Evolutionary conservation across 371 early-diverging fungal species (phyloP), one percentile per base, ranked within the genome.

Genomic region (Mucor irregularis): DNA sequence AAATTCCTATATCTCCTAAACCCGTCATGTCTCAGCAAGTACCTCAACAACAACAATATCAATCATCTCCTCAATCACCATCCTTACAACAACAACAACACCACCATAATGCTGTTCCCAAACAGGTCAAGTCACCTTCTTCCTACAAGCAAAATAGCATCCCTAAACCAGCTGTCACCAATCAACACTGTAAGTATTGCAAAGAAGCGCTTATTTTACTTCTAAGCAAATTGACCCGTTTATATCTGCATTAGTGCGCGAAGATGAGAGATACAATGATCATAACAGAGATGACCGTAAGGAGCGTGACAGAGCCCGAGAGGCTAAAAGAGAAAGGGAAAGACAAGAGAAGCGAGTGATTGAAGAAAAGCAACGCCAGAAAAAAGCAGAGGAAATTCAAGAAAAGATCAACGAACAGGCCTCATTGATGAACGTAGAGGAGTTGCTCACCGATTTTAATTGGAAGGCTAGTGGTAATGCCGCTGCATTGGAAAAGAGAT

Each of bases 381-480:
- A 71, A 33, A 66, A 69, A 30, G 60, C 58, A 19, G 73, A 73
- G 17, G 74, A 73, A 21, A 64, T 69, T 42, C 76, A 75, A 21
- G 74, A 73, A 24, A 73, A 73, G 46, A 58, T 78, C 61, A 72
- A 64, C 2, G 82, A 81, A 49, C 71, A 79, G 49, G 74, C 73
- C 21, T 81, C 79, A 11, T 61, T 80, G 39, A 80, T 80, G 72
- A 82, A 87, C 58, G 77, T 89, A 40, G 82, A 82, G 49, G 83
- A 85, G 35, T 58, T 87, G 3, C 56, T 89, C 26, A 73, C 74
- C 0, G 89, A 86, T 65, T 90, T 89, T 56, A 81, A 89, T 61
- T 90, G 90, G 90, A 80, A 88, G 56, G 84, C 80, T n/a, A 81
- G 78, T 40, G 89, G 88, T 17, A 87, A 89, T 62, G 88, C 89